phyloP scores from a whole-genome alignment of 176 grass and related monocot species.

The Carex pumila region DNA sequence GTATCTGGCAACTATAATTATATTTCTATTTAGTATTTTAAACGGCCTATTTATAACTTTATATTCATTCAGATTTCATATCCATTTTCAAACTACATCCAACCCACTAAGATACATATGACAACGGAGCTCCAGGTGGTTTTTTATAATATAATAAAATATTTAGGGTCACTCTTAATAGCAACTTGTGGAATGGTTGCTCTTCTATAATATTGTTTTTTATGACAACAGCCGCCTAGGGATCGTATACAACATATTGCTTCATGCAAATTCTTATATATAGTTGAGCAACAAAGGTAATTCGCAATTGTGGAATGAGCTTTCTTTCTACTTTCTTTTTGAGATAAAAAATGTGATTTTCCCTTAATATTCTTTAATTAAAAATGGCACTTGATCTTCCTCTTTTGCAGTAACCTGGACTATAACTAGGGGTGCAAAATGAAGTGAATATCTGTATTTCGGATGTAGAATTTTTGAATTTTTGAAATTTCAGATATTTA shows the following conservation, averaged over 20 bases:
- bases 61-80: neutral
- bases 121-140: neutral
- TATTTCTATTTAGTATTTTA: neutral
- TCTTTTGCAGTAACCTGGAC: neutral
- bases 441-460: too few species aligned
- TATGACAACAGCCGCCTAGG: neutral
- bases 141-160: neutral
- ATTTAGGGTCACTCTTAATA: neutral
- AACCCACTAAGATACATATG: neutral
- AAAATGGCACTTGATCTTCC: neutral
- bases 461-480: too few species aligned
- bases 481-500: too few species aligned
- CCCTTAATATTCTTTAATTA: neutral
- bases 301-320: neutral
- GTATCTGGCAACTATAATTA: neutral
- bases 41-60: neutral
- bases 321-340: too few species aligned
- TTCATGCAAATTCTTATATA: too few species aligned
- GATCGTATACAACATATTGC: neutral
- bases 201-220: neutral
- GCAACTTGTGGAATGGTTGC: neutral
- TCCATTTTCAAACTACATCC: neutral
- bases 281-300: neutral
- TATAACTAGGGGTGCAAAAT: neutral
- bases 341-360: too few species aligned